Conservation (phyloP, 768 basidiomycete species). For the Cubamyces lactineus region DNA sequence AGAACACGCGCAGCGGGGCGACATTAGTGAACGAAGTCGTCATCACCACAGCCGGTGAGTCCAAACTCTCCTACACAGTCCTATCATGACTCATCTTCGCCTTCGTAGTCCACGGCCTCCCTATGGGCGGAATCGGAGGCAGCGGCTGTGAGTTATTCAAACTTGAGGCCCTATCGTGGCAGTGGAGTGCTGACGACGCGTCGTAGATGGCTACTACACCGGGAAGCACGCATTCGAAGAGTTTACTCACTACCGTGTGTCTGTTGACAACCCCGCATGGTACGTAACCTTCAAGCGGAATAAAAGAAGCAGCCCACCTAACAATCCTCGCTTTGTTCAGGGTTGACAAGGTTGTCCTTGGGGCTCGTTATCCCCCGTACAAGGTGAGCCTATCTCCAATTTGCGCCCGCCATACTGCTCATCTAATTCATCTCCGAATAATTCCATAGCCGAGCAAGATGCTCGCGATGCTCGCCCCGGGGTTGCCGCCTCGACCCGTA, state of each 20-base stretch:
- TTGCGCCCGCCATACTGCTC: background rate
- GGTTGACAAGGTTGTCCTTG: background rate
- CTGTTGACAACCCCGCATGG: slow-evolving; percentile 47
- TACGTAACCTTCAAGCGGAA: slow-evolving; percentile 20
- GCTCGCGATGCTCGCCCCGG: background rate
- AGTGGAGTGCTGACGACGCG: background rate
- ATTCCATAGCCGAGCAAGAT: background rate
- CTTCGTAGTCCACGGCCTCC: background rate
- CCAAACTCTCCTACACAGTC: background rate
- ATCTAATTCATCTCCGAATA: background rate
- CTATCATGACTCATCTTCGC: background rate
- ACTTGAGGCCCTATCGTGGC: too few relatives aligned
- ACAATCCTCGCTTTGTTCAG: background rate
- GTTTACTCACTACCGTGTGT: slow-evolving; percentile 74
- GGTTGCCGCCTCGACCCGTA: background rate
- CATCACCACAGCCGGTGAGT: background rate
- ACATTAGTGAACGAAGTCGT: background rate
- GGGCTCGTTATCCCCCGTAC: background rate
- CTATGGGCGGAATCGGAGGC: background rate
- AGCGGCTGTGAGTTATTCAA: background rate
- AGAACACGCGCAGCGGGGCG: background rate
- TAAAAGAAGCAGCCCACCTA: background rate
- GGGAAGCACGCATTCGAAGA: slow-evolving; percentile 76
- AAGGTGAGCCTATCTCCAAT: background rate
- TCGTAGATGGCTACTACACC: slow-evolving; percentile 65